Base-by-base conservation (phyloP, 208 protist species). In the Acanthamoeba polyphaga region DNA sequence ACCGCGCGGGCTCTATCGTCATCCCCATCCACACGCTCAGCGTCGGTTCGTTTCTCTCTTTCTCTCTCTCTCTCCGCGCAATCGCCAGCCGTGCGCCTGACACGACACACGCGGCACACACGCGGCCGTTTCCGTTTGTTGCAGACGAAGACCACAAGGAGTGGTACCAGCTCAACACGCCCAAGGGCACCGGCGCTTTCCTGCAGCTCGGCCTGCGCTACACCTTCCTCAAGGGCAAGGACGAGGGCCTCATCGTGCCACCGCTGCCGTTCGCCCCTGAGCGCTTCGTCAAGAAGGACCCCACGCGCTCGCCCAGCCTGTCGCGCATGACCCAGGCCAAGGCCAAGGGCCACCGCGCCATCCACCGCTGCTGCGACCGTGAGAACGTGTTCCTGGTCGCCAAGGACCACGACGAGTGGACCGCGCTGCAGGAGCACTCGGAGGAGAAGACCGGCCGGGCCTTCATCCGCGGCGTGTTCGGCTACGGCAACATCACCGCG, bases 321-420 rank as follows among this genome's bases (percentile, higher is more conserved):
- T 72, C 66, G 66, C 66, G 74, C 43, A 82, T 46, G 74, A 82
- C 66, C 38, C 32, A 70, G 13, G 29, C 29, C 82, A 85, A 90
- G 82, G 29, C 29, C 82, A 85, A 90, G 53, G 82, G 82, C 22
- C 82, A 90, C 58, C 82, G 82, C 8, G 32, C 95, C 90, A 96
- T 93, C 60, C 95, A 96, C 62, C 38, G 32, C 6, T 87, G 38
- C 90, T 95, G 90, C 53, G 76, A 84, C 60, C 64, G 76, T 0
- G 43, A 96, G 53, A 96, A 96, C 64, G 68, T 95, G 13, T 95
- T 82, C 76, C 34, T 85, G 22, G 88, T 94, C 27, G 19, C 46
- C 32, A 58, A 94, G n/a, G 76, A 76, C 27, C 80, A 51, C 32
- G 93, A 90, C 29, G 51, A 90, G 24, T 51, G 29, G 43, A 24